phyloP scores from a whole-genome alignment of 192 early-diverging fungal genomes.

The Backusella australiensis region DNA sequence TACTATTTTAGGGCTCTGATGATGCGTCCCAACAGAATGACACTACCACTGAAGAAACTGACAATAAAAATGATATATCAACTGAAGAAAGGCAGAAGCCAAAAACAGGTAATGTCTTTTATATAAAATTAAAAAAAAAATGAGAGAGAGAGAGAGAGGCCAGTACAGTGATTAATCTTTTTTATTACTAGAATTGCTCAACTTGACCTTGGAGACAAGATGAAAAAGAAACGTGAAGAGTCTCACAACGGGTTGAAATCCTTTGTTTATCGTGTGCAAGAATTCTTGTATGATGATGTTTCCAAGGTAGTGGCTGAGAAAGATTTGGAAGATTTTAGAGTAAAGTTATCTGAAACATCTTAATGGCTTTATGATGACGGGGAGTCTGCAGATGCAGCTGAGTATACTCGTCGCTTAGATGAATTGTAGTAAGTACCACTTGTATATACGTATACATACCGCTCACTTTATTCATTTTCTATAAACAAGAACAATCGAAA shows the following conservation, averaged over 20 bases:
- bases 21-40: constrained; percentile 19
- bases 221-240: constrained; percentile 70
- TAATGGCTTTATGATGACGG: constrained; percentile 89
- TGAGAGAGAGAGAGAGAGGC: too few species aligned
- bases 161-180: neutral
- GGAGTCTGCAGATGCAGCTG: constrained; percentile 64
- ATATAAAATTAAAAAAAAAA: constrained; percentile 1
- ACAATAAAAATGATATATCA: constrained; percentile 33
- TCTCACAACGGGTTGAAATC: constrained; percentile 87
- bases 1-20: neutral
- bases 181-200: constrained; percentile 24
- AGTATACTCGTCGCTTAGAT: constrained; percentile 51
- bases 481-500: too few species aligned
- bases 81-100: constrained; percentile 14
- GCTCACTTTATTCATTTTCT: neutral
- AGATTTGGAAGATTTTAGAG: constrained; percentile 63
- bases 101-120: constrained; percentile 17
- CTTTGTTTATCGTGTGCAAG: constrained; percentile 83
- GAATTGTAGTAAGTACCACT: constrained; percentile 35
- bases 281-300: constrained; percentile 73
- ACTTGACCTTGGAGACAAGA: constrained; percentile 74
- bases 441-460: neutral
- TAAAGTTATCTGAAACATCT: constrained; percentile 52
- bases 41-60: constrained; percentile 34
- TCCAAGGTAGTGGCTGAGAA: constrained; percentile 62